These are phyloP conservation scores for Centella asiatica DNA, from an alignment of 129 eudicot species.

Conservation along the genomic window DNA sequence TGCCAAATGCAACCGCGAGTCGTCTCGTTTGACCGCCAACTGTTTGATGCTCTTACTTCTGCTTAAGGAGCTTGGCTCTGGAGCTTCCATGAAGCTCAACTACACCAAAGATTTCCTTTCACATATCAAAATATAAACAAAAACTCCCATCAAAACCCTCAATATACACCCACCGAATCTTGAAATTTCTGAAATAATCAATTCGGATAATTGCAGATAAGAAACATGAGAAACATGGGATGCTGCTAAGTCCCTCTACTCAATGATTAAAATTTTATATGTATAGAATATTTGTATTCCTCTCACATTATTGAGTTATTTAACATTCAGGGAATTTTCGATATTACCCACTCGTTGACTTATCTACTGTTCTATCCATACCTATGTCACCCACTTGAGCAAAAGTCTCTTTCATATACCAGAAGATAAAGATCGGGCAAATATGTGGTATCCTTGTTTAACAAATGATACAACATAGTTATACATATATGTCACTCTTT, in stretches of 20 bases:
- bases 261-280: conserved; percentile 4
- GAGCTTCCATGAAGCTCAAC: conserved; percentile 28
- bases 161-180: background rate
- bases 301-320: conserved; percentile 21
- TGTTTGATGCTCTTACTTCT: conserved; percentile 43
- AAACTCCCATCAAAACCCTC: conserved; percentile 10
- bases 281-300: conserved; percentile 9
- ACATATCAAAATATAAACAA: background rate
- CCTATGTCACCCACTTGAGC: conserved; percentile 1
- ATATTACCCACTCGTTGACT: conserved; percentile 4
- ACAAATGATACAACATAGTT: background rate
- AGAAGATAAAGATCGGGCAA: background rate
- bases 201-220: conserved; percentile 14
- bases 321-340: conserved; percentile 3
- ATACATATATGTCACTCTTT: conserved; percentile 1
- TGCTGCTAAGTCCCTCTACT: background rate
- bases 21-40: conserved; percentile 40
- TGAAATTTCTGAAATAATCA: conserved; percentile 1
- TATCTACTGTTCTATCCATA: conserved; percentile 12
- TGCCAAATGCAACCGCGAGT: conserved; percentile 52
- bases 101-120: conserved; percentile 9
- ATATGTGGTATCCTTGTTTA: background rate
- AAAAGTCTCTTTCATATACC: conserved; percentile 7
- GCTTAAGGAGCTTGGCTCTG: conserved; percentile 27
- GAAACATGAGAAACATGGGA: conserved; percentile 21